Evolutionary conservation across 2,329 filamentous ascomycete species (phyloP), one percentile per base, ranked within the genome.

Genomic region (Aspergillus ustus): DNA sequence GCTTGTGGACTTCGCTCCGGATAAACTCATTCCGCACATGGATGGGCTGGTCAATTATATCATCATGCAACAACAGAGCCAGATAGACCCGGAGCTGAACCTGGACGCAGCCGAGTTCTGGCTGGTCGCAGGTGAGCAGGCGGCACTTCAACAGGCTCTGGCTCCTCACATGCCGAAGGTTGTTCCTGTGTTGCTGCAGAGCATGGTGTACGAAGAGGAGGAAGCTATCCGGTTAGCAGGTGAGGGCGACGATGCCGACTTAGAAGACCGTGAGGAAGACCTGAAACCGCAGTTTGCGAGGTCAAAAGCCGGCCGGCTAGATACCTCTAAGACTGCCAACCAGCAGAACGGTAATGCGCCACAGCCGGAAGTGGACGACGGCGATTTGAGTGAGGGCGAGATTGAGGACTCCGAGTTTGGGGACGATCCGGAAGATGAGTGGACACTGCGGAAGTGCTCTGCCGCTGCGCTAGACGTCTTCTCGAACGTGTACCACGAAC

Each of bases 81-180:
- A 80, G 25, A 89, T 93, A 28, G 93, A 98, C 67, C 89, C 93
- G 59, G 93, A 98, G 46, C 83, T 99, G 61, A 93, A 94, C 43
- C 89, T 96, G 67, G 95, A 99, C 75, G 95, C 95, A 8, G 93
- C 95, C 5, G 95, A 99, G 76, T 99, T 99, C 74, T 99, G 96
- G 93, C 86, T 99, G 49, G 92, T 92, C 44, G 89, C 96, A 20
- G 93, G 93, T 63, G 95, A 97, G 75, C 92, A 97, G 73, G 86
- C 91, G 46, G 86, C 90, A 62, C 81, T 98, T 57, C 92, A 92
- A 81, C 85, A 88, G 67, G 85, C 87, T 0, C 82, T 99, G 50
- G 88, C 85, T 8, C 93, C 93, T 0, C 91, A 91, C 73, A 86
- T 98, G 59, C 79, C 85, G 67, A 91, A 91, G 75, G 94, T 98